Conservation (phyloP, 2,329 filamentous ascomycete species). For the Coniochaeta hoffmannii region DNA sequence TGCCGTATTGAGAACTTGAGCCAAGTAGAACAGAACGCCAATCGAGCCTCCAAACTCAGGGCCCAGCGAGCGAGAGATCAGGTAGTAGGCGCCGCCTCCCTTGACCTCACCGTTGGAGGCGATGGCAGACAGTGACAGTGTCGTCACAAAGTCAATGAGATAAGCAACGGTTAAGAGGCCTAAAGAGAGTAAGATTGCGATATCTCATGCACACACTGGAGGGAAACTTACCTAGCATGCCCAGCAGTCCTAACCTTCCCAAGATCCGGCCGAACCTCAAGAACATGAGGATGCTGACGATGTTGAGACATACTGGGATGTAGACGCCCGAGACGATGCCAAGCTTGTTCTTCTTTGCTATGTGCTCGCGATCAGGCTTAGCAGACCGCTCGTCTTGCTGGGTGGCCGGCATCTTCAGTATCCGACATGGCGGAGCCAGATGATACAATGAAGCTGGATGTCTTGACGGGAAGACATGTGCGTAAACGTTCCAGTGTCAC, state of each 20-base stretch:
- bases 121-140: slow-evolving; percentile 79
- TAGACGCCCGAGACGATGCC: slow-evolving; percentile 75
- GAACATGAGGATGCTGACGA: slow-evolving; percentile 89
- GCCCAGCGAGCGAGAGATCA: slow-evolving; percentile 78
- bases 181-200: slow-evolving; percentile 25
- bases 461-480: neutral
- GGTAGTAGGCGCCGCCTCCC: slow-evolving; percentile 80
- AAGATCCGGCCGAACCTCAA: slow-evolving; percentile 80
- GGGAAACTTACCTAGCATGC: slow-evolving; percentile 63
- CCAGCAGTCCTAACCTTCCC: slow-evolving; percentile 70
- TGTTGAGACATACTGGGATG: slow-evolving; percentile 82
- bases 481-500: neutral
- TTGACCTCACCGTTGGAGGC: slow-evolving; percentile 85
- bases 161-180: slow-evolving; percentile 71
- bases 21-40: slow-evolving; percentile 82
- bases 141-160: slow-evolving; percentile 73
- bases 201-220: neutral
- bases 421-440: neutral
- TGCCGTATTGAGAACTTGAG: slow-evolving; percentile 79
- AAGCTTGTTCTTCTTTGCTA: slow-evolving; percentile 51
- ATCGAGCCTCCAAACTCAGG: slow-evolving; percentile 88
- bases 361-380: slow-evolving; percentile 25
- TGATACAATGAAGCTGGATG: neutral
- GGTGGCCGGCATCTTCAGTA: neutral
- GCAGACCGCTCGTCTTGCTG: neutral